Evolutionary conservation across 2,329 filamentous ascomycete species (phyloP).

Genomic region (Hypoxylon sp.): DNA sequence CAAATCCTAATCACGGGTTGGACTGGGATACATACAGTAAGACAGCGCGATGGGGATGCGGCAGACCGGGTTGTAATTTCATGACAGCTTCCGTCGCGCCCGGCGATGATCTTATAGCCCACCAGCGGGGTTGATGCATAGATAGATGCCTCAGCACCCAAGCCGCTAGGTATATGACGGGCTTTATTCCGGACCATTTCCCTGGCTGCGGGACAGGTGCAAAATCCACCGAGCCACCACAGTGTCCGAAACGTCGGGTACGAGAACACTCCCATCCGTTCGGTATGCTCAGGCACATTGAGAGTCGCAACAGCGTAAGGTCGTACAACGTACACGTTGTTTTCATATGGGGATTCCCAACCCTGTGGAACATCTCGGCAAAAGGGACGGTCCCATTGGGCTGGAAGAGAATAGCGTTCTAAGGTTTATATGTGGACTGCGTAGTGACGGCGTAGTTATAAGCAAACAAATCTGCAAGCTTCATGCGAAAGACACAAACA

Average conservation of each 20-base stretch:
- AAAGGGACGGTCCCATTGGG: conserved; percentile 40
- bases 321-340: conserved; percentile 25
- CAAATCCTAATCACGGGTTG: conserved; percentile 6
- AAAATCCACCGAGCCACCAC: conserved; percentile 14
- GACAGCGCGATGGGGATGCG: conserved; percentile 18
- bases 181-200: conserved; percentile 23
- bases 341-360: conserved; percentile 28
- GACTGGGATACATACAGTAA: conserved; percentile 17
- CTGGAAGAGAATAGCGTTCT: conserved; percentile 20
- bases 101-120: conserved; percentile 15
- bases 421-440: conserved; percentile 25
- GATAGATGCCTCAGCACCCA: conserved; percentile 12
- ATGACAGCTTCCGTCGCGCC: conserved; percentile 28
- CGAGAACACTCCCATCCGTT: conserved; percentile 16
- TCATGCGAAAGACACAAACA: conserved; percentile 19
- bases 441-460: conserved; percentile 20
- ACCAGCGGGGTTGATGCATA: conserved; percentile 23
- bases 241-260: conserved; percentile 32
- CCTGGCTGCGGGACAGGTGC: conserved; percentile 25
- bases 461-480: conserved; percentile 31
- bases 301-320: conserved; percentile 17
- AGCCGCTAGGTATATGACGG: conserved; percentile 21
- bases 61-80: conserved; percentile 27
- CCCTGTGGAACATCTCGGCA: conserved; percentile 44
- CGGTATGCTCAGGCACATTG: conserved; percentile 38